Evolutionary conservation across 768 basidiomycete genomes (phyloP), one percentile per base, ranked within the genome.

Genomic region (Boletus eberwhitei): DNA sequence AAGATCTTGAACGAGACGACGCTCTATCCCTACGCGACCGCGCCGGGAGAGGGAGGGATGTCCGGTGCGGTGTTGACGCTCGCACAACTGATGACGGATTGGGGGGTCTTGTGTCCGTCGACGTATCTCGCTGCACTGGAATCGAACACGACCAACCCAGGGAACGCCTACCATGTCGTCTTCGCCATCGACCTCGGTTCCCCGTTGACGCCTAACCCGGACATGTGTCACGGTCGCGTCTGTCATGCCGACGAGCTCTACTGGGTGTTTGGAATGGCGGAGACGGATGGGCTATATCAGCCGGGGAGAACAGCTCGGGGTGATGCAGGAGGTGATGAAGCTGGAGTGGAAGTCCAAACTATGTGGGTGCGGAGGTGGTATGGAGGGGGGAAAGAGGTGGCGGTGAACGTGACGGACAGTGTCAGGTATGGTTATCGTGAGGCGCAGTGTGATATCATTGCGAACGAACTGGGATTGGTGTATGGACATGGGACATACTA

Each of bases 281-380:
- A 29, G 29, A 29, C 29, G 0, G 60, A 65, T 19, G 51, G 55
- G 24, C 35, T 62, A 22, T 54, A 60, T 38, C 66, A 65, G 16
- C 58, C 52, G 9, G 3, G 24, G 19, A 2, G 37, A 49, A n/a
- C 54, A 57, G 14, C 36, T 57, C 8, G 26, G 12, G 19, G 32
- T 49, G 19, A 62, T 46, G 31, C 39, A 39, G 13, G 54, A 58
- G 5, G 47, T 52, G 26, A 53, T 54, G 29, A 55, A 55, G 29
- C 54, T 55, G 65, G 65, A 53, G 42, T 7, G 57, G 62, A 35
- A 61, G 46, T 17, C 59, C 52, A 7, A 56, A 63, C 51, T 61
- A 64, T 29, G 37, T 14, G 14, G 62, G 55, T 29, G 29, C 35
- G 8, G 8, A 41, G 22, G 49, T 60, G 17, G 31, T 64, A 56